Percentiles rank a stretch among this genome's conserved stretches.
These are phyloP conservation scores for Ceratocystis huliohia DNA, from an alignment of 2,329 filamentous ascomycete species.

Conservation along the genomic window DNA sequence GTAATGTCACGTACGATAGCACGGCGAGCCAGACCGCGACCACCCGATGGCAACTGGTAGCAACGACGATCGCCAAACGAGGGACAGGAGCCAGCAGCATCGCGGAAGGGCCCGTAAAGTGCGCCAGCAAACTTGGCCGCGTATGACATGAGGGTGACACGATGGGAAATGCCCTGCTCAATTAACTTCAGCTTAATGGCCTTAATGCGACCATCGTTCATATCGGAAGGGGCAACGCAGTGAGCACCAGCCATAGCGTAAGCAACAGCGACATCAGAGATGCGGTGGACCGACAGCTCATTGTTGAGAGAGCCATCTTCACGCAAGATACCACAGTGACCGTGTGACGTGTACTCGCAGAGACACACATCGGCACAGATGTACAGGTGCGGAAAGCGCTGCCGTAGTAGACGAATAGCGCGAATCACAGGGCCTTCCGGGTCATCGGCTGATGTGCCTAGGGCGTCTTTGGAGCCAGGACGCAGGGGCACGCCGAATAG, in stretches of 20 bases:
- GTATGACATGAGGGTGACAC: constrained; percentile 91
- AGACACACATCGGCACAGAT: constrained; percentile 89
- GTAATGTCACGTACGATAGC: constrained; percentile 81
- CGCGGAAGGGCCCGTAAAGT: constrained; percentile 91
- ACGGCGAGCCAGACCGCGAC: constrained; percentile 77
- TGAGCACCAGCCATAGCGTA: constrained; percentile 94
- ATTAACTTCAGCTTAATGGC: constrained; percentile 98
- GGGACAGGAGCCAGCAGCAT: constrained; percentile 81
- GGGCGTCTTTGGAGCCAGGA: constrained; percentile 70
- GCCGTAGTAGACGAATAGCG: constrained; percentile 69
- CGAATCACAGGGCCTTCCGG: constrained; percentile 84
- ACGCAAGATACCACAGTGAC: constrained; percentile 89
- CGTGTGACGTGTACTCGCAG: constrained; percentile 96
- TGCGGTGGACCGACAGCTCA: constrained; percentile 79
- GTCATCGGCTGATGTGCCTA: constrained; percentile 86
- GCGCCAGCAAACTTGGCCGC: constrained; percentile 96
- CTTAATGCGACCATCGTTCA: constrained; percentile 96
- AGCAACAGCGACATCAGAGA: constrained; percentile 92
- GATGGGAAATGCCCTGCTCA: constrained; percentile 83
- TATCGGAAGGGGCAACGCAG: constrained; percentile 92
- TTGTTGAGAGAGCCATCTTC: constrained; percentile 93
- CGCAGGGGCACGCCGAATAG: constrained; percentile 86
- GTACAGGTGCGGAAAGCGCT: constrained; percentile 79
- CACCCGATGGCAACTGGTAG: constrained; percentile 91
- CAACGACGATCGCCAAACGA: constrained; percentile 91